A percentile compares a stretch with the other conserved stretches of the same genome.
Conservation (phyloP, 495 filamentous ascomycete genomes). For the Neurospora intermedia region DNA sequence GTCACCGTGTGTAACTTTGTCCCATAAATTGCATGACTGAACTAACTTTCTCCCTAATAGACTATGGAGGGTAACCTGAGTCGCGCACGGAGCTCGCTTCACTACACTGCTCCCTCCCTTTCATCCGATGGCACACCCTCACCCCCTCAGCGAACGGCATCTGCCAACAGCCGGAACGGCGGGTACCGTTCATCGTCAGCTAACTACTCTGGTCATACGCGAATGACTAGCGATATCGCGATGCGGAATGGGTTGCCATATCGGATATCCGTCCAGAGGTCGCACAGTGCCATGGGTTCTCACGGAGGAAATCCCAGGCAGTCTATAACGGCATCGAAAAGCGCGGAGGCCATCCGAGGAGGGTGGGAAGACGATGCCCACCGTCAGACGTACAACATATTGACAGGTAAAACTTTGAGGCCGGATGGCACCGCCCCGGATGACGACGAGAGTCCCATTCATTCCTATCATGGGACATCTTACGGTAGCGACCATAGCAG, state of each 20-base stretch:
- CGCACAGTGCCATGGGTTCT: slow-evolving; percentile 39
- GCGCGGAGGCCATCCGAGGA: slow-evolving; percentile 25
- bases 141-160: slow-evolving; percentile 29
- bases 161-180: slow-evolving; percentile 17
- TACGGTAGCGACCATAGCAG: slow-evolving; percentile 10
- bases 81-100: slow-evolving; percentile 65
- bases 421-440: slow-evolving; percentile 5
- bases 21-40: neutral
- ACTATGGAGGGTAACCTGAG: slow-evolving; percentile 85
- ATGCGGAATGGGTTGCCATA: slow-evolving; percentile 28
- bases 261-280: slow-evolving; percentile 25
- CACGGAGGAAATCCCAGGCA: slow-evolving; percentile 37
- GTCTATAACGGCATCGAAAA: slow-evolving; percentile 26
- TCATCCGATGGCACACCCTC: slow-evolving; percentile 38
- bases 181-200: slow-evolving; percentile 7
- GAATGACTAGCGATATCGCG: slow-evolving; percentile 35
- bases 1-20: slow-evolving; percentile 15
- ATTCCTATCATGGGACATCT: slow-evolving; percentile 2
- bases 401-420: neutral
- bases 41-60: slow-evolving; percentile 30
- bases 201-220: slow-evolving; percentile 22
- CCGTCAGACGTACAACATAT: slow-evolving; percentile 11
- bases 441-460: slow-evolving; percentile 4
- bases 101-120: slow-evolving; percentile 48
- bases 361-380: slow-evolving; percentile 8